Evolutionary conservation across 164 flowering plant genomes (phyloP).

Genomic region (Liriodendron chinense): DNA sequence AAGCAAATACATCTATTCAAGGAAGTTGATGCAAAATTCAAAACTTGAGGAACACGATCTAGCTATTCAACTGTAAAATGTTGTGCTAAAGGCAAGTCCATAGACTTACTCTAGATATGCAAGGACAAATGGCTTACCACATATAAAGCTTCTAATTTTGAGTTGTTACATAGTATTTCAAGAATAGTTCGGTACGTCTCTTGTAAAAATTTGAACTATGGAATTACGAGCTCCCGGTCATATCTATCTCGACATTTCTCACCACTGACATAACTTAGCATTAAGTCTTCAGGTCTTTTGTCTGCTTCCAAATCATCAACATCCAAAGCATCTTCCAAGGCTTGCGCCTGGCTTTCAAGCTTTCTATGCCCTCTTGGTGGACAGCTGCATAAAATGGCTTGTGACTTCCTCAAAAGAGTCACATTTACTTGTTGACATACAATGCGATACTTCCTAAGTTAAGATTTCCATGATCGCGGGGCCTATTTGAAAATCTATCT

Average conservation of each 20-base stretch:
- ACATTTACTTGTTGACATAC: slow-evolving; percentile 96
- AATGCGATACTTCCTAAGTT: slow-evolving; percentile 84
- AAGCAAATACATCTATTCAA: no score
- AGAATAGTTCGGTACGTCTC: slow-evolving; percentile 95
- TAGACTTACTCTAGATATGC: no score
- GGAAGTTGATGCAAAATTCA: no score
- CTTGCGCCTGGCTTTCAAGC: slow-evolving; percentile 89
- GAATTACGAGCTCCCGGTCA: slow-evolving; percentile 93
- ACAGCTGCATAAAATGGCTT: slow-evolving; percentile 87
- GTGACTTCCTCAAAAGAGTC: slow-evolving; percentile 90
- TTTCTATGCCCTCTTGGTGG: slow-evolving; percentile 86
- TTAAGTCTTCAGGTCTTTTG: slow-evolving; percentile 89
- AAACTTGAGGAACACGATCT: no score
- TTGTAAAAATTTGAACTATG: slow-evolving; percentile 97
- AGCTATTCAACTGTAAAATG: no score
- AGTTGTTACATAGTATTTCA: slow-evolving; percentile 85
- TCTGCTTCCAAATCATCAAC: slow-evolving; percentile 96
- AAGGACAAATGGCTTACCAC: slow-evolving; percentile 42
- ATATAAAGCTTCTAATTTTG: no score
- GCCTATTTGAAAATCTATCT: no score
- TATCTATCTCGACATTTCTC: slow-evolving; percentile 96
- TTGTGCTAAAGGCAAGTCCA: no score
- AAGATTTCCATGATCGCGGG: no score
- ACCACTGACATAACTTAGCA: slow-evolving; percentile 98
- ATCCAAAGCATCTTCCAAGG: slow-evolving; percentile 93